A percentile compares a stretch with the other conserved stretches of the same genome.
Conservation (phyloP, 225 moss, liverwort and hornwort genomes). For the Climacium dendroides region DNA sequence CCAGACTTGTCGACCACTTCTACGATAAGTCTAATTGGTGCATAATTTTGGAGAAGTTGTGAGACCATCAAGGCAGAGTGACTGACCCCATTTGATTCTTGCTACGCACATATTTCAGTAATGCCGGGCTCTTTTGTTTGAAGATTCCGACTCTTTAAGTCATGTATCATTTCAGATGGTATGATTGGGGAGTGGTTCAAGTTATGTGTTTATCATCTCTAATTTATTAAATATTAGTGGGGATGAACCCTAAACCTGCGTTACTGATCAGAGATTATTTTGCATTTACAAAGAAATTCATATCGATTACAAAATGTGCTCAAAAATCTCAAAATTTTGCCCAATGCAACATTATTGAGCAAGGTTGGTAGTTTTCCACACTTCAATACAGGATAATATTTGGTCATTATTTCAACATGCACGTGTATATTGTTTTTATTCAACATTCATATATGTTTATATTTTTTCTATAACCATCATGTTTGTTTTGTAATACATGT, state of each 20-base stretch:
- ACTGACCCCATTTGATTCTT: not conserved
- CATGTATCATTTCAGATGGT: not conserved
- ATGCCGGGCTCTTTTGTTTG: not conserved
- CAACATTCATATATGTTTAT: not conserved
- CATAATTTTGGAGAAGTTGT: constrained; percentile 57
- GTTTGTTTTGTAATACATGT: not conserved
- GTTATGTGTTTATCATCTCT: not conserved
- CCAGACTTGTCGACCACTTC: constrained; percentile 69
- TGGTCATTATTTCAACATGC: not conserved
- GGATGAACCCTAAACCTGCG: not conserved
- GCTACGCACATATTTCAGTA: not conserved
- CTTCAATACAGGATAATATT: not conserved
- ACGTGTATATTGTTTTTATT: not conserved
- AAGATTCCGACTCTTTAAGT: not conserved
- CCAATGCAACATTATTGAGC: not conserved
- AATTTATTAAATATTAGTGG: not conserved
- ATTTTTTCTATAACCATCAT: not conserved
- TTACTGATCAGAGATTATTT: not conserved
- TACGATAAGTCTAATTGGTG: constrained; percentile 99
- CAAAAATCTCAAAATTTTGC: not conserved
- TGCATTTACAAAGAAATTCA: no score
- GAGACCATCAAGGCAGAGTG: not conserved
- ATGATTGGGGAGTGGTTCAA: not conserved
- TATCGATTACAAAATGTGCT: not conserved
- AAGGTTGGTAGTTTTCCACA: not conserved